These are phyloP conservation scores for Rhizopogon rudus DNA, from an alignment of 768 basidiomycete species.

Conservation along the genomic window DNA sequence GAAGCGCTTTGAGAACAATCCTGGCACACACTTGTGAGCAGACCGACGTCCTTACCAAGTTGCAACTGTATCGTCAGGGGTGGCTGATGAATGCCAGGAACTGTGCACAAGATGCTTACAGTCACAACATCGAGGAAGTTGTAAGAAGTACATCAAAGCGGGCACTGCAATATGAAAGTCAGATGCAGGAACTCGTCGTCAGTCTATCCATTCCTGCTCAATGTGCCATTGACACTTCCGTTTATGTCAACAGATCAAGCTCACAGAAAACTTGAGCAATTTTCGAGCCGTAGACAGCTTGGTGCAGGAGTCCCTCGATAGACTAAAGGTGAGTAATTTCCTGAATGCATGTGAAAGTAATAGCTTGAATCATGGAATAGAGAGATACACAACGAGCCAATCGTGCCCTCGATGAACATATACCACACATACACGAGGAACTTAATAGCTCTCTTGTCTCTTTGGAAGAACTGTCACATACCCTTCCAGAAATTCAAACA, in stretches of 20 bases:
- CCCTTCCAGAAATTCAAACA: conserved; percentile 55
- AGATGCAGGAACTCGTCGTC: conserved; percentile 63
- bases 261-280: conserved; percentile 69
- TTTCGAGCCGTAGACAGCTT: conserved; percentile 69
- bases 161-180: conserved; percentile 44
- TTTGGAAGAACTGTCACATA: conserved; percentile 50
- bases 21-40: conserved; percentile 11
- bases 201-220: not conserved
- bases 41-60: not conserved
- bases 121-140: conserved; percentile 34
- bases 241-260: conserved; percentile 40
- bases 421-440: conserved; percentile 56
- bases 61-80: conserved; percentile 7
- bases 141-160: conserved; percentile 44
- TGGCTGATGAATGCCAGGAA: conserved; percentile 1
- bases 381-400: conserved; percentile 55
- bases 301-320: conserved; percentile 58
- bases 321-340: conserved; percentile 46
- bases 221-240: not conserved
- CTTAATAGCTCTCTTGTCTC: conserved; percentile 58
- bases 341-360: not conserved
- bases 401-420: conserved; percentile 50
- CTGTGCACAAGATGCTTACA: conserved; percentile 5
- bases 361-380: conserved; percentile 26
- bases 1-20: conserved; percentile 1